Evolutionary conservation across 495 filamentous ascomycete genomes (phyloP), one percentile per base, ranked within the genome.

Genomic region (Pyronema omphalodes): DNA sequence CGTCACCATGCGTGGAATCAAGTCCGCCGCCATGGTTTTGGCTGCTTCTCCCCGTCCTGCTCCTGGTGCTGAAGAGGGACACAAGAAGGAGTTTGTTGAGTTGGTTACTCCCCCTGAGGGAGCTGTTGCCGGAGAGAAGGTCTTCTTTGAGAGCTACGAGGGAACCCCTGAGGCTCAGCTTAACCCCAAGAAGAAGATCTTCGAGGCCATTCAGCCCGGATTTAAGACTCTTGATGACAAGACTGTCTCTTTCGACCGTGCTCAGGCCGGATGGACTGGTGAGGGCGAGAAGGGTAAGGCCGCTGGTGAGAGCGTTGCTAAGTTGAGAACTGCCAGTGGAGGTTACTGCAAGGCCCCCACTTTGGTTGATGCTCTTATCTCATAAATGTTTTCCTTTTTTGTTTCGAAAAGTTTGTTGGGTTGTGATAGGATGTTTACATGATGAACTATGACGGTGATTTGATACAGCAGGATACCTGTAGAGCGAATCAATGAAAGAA

Each of bases 151-250:
- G 61, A 91, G 93, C 48, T 98, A 86, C 82, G 73, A 78, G 60
- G 88, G 86, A 37, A 82, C 94, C 75, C 91, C 93, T 8, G 88
- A 96, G 73, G 80, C 80, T 57, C 74, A 85, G 51, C 76, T 98
- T 59, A 96, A 96, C 73, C 91, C 93, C 41, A 98, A 96, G 82
- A 95, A 95, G 78, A 95, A 94, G 78, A 69, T 95, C 52, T 96
- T 88, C 86, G 91, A 98, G 75, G 86, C 74, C 9, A 82, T 93
- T 71, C 88, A 94, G 72, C 85, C 86, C 5, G 91, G 89, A 0
- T 96, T 96, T 69, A 86, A 80, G 17, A 98, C 89, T 11, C 94
- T 82, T 12, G 76, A 78, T 3, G 68, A 67, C 37, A 70, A 84
- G 50, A 86, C 86, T 70, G 93, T 93, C 34, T 85, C 74, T 15